phyloP scores from a whole-genome alignment of 331 rosid genomes.

The Erythrophleum ivorense region DNA sequence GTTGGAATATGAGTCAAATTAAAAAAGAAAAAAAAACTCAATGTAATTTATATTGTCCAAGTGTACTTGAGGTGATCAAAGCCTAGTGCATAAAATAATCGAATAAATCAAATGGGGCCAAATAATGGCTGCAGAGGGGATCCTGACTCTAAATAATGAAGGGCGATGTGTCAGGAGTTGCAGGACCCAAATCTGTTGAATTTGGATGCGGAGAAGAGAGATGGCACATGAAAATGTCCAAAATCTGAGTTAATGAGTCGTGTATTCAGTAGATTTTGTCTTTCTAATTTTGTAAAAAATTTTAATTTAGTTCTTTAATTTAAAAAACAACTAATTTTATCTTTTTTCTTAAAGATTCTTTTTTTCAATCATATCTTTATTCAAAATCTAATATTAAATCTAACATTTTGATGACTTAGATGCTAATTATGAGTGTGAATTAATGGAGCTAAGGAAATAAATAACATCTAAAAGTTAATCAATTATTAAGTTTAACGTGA shows the following conservation, averaged over 20 bases:
- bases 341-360: too few species aligned
- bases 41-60: not conserved
- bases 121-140: not conserved
- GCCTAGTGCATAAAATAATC: not conserved
- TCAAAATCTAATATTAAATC: not conserved
- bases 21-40: not conserved
- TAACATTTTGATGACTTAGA: not conserved
- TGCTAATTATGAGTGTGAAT: not conserved
- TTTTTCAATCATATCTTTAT: not conserved
- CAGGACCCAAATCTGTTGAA: not conserved
- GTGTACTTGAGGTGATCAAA: not conserved
- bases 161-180: not conserved
- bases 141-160: too few species aligned
- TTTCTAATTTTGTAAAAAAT: too few species aligned
- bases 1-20: too few species aligned
- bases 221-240: not conserved
- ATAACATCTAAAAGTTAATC: not conserved
- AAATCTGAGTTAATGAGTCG: not conserved
- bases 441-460: not conserved
- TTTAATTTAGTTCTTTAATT: too few species aligned
- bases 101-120: not conserved
- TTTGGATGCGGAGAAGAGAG: not conserved
- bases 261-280: too few species aligned
- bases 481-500: not conserved
- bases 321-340: too few species aligned